Base-by-base conservation (phyloP, 1,284 basidiomycete genomes). In the Ceratobasidium papillatum region DNA sequence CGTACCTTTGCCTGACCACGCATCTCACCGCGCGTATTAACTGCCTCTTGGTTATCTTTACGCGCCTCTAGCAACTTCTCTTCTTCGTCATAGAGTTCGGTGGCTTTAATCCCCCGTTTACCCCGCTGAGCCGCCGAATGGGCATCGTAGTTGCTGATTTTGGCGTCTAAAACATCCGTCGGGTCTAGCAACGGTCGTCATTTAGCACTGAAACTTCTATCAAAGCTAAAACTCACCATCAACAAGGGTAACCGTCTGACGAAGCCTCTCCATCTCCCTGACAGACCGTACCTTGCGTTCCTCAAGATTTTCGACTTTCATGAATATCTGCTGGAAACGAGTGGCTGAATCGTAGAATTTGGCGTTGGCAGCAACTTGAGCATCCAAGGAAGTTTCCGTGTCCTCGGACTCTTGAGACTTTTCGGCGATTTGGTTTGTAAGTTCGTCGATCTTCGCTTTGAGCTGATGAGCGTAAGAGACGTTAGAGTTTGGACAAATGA, bases 311-410 rank as follows among this genome's bases (percentile, higher is more conserved):
- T 93, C 89, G 22, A 92, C 89, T 76, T 89, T 89, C 65, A 91
- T 84, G 79, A 95, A 95, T 61, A 93, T 88, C 80, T 95, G 91
- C 47, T 92, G 89, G 81, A 98, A 98, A 78, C 92, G 91, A 19
- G 90, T 89, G 1, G 94, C 92, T 61, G 91, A 87, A 73, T 96
- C 91, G 79, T 94, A 92, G 80, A 96, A 94, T 61, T 89, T 88
- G 75, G 90, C 86, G 81, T 99, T 99, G 47, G 90, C 86, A 56
- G 87, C 85, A 59, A 91, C 91, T 49, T 94, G 84, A 19, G 84
- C 83, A 32, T 92, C 88, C 77, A 93, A 91, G 74, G 90, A 82
- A 47, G 82, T 82, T 87, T 93, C 78, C n/a, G 91, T 87, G 30
- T 90, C 86, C 72, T 95, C 92, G 59, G 91, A 89, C 71, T 93